phyloP scores from a whole-genome alignment of 805 yeast genomes.

The Kuraishia cidri region DNA sequence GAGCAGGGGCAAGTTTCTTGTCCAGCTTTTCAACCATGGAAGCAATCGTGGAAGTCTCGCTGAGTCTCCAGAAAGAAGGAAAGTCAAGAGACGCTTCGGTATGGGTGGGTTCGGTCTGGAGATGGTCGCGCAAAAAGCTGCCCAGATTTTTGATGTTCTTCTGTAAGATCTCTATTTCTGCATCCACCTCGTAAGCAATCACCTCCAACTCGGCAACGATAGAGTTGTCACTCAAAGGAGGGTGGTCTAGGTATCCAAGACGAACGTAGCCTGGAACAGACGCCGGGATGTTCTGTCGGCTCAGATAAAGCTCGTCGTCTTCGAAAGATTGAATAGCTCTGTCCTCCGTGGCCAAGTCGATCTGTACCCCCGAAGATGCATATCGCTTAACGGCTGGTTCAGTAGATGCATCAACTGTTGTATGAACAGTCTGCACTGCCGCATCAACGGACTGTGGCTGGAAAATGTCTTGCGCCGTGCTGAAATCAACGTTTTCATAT shows the following conservation, averaged over 20 bases:
- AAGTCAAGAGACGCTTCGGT: constrained; percentile 12
- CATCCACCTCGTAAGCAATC: constrained; percentile 17
- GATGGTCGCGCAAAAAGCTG: constrained; percentile 15
- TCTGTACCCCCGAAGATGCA: not conserved
- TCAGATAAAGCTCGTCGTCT: constrained; percentile 15
- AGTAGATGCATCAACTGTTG: not conserved
- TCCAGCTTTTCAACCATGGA: too few relatives aligned
- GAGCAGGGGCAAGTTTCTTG: too few relatives aligned
- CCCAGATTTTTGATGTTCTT: constrained; percentile 11
- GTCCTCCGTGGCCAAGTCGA: not conserved
- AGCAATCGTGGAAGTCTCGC: constrained; percentile 13
- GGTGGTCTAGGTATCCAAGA: constrained; percentile 5
- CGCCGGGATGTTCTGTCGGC: constrained; percentile 11
- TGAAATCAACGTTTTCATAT: too few relatives aligned
- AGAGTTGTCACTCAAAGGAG: constrained; percentile 7
- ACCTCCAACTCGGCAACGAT: constrained; percentile 15
- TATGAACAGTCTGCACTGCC: too few relatives aligned
- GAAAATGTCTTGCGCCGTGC: too few relatives aligned
- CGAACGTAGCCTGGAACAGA: constrained; percentile 13
- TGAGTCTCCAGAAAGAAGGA: constrained; percentile 19
- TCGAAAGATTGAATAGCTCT: constrained; percentile 7
- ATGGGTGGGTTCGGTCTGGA: constrained; percentile 8
- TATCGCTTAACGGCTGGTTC: not conserved
- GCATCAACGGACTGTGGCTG: too few relatives aligned
- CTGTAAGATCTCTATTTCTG: constrained; percentile 15